A percentile compares a stretch with the other conserved stretches of the same genome.
Evolutionary conservation across 257 asterid species (phyloP).

Genomic region (Lycium ferocissimum): DNA sequence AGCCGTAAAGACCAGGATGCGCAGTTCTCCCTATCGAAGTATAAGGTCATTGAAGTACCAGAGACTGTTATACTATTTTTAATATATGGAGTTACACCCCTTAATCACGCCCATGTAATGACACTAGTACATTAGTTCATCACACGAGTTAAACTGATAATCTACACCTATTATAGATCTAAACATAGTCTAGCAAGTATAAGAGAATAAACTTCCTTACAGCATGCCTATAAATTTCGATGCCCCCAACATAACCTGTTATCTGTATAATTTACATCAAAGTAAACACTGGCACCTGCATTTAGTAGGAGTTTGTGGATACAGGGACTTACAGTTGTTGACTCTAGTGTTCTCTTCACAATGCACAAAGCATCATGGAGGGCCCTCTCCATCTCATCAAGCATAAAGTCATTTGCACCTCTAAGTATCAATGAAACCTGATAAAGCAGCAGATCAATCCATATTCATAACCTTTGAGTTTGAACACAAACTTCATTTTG

Average conservation of each 20-base stretch:
- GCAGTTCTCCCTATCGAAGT: background rate
- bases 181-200: background rate
- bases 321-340: conserved; percentile 66
- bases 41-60: conserved; percentile 3
- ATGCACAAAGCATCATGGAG: conserved; percentile 90
- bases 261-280: background rate
- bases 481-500: background rate
- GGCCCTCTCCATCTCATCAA: conserved; percentile 98
- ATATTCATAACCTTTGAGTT: background rate
- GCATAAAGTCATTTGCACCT: conserved; percentile 98
- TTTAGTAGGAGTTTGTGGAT: background rate
- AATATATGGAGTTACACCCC: background rate
- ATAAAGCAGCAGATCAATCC: conserved; percentile 27
- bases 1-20: background rate
- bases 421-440: conserved; percentile 86
- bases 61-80: background rate
- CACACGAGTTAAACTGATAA: conserved; percentile 9
- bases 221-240: background rate
- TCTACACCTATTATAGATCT: background rate
- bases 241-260: background rate
- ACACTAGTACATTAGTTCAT: background rate
- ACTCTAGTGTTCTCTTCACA: conserved; percentile 93
- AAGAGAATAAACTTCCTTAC: background rate
- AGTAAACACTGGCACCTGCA: background rate
- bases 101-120: background rate